These are phyloP conservation scores for Yamadazyma kanchanaburiensis DNA, from an alignment of 1,139 yeast species.

Conservation along the genomic window DNA sequence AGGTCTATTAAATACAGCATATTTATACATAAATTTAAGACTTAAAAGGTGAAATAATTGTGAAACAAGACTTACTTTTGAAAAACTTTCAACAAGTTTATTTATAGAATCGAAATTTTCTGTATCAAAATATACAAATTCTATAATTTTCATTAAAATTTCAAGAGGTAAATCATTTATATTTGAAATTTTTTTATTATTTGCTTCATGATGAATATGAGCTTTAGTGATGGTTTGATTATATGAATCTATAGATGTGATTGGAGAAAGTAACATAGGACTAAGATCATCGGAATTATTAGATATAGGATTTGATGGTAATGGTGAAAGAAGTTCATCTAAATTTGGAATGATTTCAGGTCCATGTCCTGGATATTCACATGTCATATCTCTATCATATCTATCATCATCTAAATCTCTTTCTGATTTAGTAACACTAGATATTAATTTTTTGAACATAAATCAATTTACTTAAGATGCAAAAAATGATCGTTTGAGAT, in stretches of 20 bases:
- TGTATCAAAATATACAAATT: slow-evolving; percentile 40
- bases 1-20: slow-evolving; percentile 75
- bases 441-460: slow-evolving; percentile 9
- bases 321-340: slow-evolving; percentile 10
- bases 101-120: slow-evolving; percentile 31
- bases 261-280: slow-evolving; percentile 32
- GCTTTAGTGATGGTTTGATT: slow-evolving; percentile 6
- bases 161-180: slow-evolving; percentile 34
- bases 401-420: slow-evolving; percentile 2
- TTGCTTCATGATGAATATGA: slow-evolving; percentile 1
- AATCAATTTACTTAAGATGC: too few species aligned
- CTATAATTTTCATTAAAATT: slow-evolving; percentile 40
- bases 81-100: slow-evolving; percentile 40
- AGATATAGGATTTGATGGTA: slow-evolving; percentile 4
- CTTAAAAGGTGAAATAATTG: slow-evolving; percentile 32
- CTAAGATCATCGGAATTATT: slow-evolving; percentile 10
- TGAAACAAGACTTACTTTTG: slow-evolving; percentile 27
- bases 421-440: slow-evolving; percentile 6
- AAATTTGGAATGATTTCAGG: background rate
- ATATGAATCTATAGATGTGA: slow-evolving; percentile 33
- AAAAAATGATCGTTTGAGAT: too few species aligned
- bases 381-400: background rate
- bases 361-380: background rate
- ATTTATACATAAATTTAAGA: slow-evolving; percentile 52
- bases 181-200: slow-evolving; percentile 3